Conservation (phyloP, 2,329 filamentous ascomycete species). For the Teratosphaeriaceae sp. region DNA sequence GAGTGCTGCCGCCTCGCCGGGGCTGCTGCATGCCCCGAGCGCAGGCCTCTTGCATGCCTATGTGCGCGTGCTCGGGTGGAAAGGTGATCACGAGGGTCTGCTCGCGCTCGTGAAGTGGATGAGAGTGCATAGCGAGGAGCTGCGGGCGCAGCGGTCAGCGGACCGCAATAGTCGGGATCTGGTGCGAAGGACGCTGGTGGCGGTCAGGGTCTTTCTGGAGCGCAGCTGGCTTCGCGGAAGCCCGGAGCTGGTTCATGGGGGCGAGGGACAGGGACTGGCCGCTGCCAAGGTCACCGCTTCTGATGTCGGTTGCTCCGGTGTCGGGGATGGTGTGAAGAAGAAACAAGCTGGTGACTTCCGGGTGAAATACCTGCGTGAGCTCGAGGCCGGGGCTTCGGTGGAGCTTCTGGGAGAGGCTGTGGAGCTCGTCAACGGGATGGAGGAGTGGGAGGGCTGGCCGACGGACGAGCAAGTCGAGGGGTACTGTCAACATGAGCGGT, state of each 20-base stretch:
- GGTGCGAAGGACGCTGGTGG: slow-evolving; percentile 33
- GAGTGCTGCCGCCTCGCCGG: slow-evolving; percentile 12
- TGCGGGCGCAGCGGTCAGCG: slow-evolving; percentile 18
- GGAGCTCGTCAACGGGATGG: slow-evolving; percentile 27
- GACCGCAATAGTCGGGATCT: slow-evolving; percentile 25
- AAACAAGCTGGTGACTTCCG: no score
- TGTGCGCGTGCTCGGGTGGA: slow-evolving; percentile 55
- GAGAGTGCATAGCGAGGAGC: slow-evolving; percentile 39
- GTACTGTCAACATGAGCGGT: slow-evolving; percentile 16
- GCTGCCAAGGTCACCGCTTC: no score
- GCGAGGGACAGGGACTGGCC: neutral
- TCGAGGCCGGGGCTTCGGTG: slow-evolving; percentile 13
- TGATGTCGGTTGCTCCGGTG: no score
- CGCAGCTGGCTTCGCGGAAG: slow-evolving; percentile 23
- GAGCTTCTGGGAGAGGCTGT: slow-evolving; percentile 15
- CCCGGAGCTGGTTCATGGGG: neutral
- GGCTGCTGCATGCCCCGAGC: slow-evolving; percentile 36
- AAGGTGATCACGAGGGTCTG: slow-evolving; percentile 55
- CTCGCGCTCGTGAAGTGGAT: slow-evolving; percentile 55
- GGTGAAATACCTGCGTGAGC: slow-evolving; percentile 5
- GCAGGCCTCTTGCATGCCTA: slow-evolving; percentile 51
- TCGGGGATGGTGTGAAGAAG: no score
- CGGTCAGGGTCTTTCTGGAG: slow-evolving; percentile 37
- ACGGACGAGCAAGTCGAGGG: slow-evolving; percentile 32
- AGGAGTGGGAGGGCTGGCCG: slow-evolving; percentile 41